Evolutionary conservation across 177 flowering plant species (phyloP).

Genomic region (Vitis hybrid): DNA sequence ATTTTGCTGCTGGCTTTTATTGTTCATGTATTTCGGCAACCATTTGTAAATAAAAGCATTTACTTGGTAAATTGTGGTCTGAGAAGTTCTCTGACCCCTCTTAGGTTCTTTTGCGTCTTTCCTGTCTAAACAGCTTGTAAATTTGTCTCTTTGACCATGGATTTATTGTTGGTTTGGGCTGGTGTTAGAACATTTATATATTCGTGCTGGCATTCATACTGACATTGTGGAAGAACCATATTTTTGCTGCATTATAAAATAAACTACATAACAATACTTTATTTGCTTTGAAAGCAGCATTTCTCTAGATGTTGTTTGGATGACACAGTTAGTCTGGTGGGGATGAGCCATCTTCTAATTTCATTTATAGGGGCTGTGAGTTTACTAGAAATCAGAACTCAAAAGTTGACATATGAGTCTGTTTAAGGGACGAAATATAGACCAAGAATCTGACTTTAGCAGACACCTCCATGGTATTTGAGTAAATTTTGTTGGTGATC

Average conservation of each 20-base stretch:
- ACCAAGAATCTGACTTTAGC: not conserved
- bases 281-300: not conserved
- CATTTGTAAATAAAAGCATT: not conserved
- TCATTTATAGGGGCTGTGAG: not conserved
- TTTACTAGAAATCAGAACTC: not conserved
- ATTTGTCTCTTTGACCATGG: not conserved
- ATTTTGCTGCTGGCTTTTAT: not conserved
- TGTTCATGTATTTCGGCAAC: not conserved
- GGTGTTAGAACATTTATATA: not conserved
- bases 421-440: not conserved
- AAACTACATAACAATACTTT: not conserved
- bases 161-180: not conserved
- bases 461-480: too few species aligned
- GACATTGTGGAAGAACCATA: not conserved
- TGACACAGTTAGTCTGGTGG: not conserved
- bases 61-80: too few species aligned
- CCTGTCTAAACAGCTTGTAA: not conserved
- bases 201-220: not conserved
- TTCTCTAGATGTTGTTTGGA: not conserved
- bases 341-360: not conserved
- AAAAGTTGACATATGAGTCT: not conserved
- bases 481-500: not conserved
- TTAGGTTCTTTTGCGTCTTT: too few species aligned
- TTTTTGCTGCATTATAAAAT: conserved; percentile 2
- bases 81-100: not conserved